Percentiles rank a stretch among this genome's conserved stretches.
These are phyloP conservation scores for Podospora sp. DNA, from an alignment of 495 filamentous ascomycete genomes.

Conservation along the genomic window DNA sequence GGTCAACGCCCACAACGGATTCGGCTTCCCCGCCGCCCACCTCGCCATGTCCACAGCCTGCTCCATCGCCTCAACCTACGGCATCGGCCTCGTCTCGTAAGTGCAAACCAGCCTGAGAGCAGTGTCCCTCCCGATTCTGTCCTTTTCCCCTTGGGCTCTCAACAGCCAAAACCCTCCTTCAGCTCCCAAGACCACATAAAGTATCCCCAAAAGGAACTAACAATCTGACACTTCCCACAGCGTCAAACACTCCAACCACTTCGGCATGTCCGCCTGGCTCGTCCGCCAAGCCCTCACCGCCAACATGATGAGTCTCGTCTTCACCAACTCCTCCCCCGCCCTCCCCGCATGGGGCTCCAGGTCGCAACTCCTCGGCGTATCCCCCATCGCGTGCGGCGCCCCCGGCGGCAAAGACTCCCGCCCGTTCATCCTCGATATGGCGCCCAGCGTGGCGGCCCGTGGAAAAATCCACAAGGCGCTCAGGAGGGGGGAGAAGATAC, in stretches of 20 bases:
- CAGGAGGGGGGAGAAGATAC: slow-evolving; percentile 72
- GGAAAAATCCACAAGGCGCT: slow-evolving; percentile 78
- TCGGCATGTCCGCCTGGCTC: slow-evolving; percentile 79
- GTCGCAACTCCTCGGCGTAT: slow-evolving; percentile 70
- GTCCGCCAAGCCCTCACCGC: slow-evolving; percentile 73
- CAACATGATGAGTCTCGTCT: slow-evolving; percentile 74
- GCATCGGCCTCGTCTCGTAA: slow-evolving; percentile 74
- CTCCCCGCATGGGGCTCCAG: slow-evolving; percentile 72
- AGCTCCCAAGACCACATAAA: too few species aligned
- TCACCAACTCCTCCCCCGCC: slow-evolving; percentile 77
- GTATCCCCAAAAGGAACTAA: too few species aligned
- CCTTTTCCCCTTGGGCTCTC: too few species aligned
- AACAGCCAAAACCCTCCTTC: too few species aligned
- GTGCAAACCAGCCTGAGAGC: too few species aligned
- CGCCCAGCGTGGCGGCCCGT: slow-evolving; percentile 69
- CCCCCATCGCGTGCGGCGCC: slow-evolving; percentile 76
- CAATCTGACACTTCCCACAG: too few species aligned
- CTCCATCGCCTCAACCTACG: slow-evolving; percentile 63
- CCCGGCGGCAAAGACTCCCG: slow-evolving; percentile 50
- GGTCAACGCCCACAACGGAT: slow-evolving; percentile 72
- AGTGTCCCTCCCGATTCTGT: too few species aligned
- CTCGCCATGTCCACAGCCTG: slow-evolving; percentile 65
- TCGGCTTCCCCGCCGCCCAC: slow-evolving; percentile 70
- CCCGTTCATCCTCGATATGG: slow-evolving; percentile 78
- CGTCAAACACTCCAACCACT: slow-evolving; percentile 77